phyloP scores from a whole-genome alignment of 345 rosid genomes.

The Populus nigra region DNA sequence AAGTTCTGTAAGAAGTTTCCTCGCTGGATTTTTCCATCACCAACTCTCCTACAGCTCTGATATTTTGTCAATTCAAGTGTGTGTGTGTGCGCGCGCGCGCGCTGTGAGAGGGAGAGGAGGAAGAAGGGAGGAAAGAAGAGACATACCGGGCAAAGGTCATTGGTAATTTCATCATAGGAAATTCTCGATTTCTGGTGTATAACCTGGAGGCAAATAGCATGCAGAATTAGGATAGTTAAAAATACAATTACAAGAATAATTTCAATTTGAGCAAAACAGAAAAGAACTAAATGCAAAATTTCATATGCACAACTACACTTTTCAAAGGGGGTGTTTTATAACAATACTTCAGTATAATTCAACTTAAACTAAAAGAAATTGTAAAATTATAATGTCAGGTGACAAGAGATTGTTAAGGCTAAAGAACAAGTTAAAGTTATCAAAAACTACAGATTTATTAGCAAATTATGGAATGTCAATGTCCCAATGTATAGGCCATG shows the following conservation, averaged over 20 bases:
- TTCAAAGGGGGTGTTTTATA: background rate
- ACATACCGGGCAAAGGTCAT: conserved; percentile 34
- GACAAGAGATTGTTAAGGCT: background rate
- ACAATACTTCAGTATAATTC: background rate
- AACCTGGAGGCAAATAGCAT: conserved; percentile 18
- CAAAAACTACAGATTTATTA: background rate
- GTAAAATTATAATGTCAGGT: background rate
- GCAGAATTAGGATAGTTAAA: background rate
- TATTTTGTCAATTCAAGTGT: background rate
- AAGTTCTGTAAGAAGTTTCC: background rate
- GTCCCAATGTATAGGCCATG: background rate
- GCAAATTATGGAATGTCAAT: background rate
- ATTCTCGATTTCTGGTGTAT: conserved; percentile 28
- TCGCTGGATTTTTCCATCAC: background rate
- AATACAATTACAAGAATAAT: background rate
- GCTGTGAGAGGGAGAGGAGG: background rate
- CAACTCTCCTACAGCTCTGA: background rate
- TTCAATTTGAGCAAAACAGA: background rate
- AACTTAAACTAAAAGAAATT: background rate
- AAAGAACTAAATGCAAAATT: background rate
- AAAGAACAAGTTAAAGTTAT: background rate
- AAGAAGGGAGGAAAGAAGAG: background rate
- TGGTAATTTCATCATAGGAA: conserved; percentile 23
- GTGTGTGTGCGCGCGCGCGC: too few species aligned
- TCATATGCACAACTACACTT: background rate